Evolutionary conservation across 2,329 filamentous ascomycete species (phyloP), one percentile per base, ranked within the genome.

Genomic region (Penicillium sp.): DNA sequence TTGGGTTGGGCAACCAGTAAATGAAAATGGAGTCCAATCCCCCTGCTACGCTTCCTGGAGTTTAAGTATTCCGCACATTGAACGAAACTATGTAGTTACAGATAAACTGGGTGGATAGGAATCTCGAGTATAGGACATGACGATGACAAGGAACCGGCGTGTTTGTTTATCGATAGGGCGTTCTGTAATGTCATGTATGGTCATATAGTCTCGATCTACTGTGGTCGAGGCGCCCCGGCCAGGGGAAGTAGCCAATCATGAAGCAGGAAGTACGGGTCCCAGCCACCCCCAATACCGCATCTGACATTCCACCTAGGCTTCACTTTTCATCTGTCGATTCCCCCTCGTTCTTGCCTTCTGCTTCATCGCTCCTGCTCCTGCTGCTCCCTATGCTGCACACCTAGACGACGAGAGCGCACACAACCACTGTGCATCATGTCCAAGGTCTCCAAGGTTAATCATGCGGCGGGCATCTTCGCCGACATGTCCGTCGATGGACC

Each of bases 401-500:
- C 25, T 27, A 13, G 14, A n/a, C 10, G 11, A 27, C 25, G 10
- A 13, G 25, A 13, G n/a, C n/a, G n/a, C n/a, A n/a, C n/a, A n/a
- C n/a, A n/a, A n/a, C n/a, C n/a, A n/a, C n/a, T 27, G 10, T 27
- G 10, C 27, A 45, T 17, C 34, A 54, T 50, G 35, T 40, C 67
- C 41, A 76, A 79, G 57, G 66, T 76, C 37, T 69, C 81, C 59
- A 79, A 77, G 62, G 76, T 75, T 54, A 79, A 80, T 60, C 90
- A 96, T 70, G 88, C 90, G 17, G 86, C 91, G 4, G 91, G 91
- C 60, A 95, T 96, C 64, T 96, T 87, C 69, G 86, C 90, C 34
- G 90, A 96, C 69, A 89, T 94, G 83, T 87, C 83, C 14, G 80
- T 94, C 41, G 91, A 97, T 64, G 93, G 93, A 1, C 91, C 93